phyloP scores from a whole-genome alignment of 1,284 basidiomycete species.

The Apiotrichum siamense region DNA sequence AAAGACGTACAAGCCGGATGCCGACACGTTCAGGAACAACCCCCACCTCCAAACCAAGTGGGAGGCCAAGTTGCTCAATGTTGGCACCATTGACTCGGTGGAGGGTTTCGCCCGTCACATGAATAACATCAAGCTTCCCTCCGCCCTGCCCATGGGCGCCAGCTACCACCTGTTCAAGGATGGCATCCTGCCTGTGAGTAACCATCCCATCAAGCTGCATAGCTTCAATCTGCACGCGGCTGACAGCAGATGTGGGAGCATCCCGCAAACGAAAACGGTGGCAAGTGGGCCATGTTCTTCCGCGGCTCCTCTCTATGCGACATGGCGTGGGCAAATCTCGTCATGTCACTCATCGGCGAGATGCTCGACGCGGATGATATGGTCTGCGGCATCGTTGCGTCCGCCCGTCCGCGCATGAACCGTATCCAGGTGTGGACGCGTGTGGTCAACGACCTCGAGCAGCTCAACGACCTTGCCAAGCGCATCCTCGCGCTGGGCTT shows the following conservation, averaged over 20 bases:
- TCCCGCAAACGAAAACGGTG: slow-evolving; percentile 78
- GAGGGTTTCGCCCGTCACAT: slow-evolving; percentile 90
- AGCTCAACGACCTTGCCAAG: slow-evolving; percentile 68
- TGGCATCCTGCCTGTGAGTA: slow-evolving; percentile 43
- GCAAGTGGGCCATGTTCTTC: slow-evolving; percentile 92
- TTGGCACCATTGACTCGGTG: slow-evolving; percentile 73
- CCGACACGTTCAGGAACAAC: slow-evolving; percentile 42
- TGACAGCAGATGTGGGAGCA: slow-evolving; percentile 86
- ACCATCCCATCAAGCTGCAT: neutral
- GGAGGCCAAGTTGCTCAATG: slow-evolving; percentile 66
- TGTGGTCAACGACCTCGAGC: slow-evolving; percentile 71
- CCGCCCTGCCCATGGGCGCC: slow-evolving; percentile 74
- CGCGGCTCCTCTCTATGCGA: slow-evolving; percentile 65
- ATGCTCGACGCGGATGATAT: slow-evolving; percentile 75
- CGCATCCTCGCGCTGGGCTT: slow-evolving; percentile 63
- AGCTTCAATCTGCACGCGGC: slow-evolving; percentile 48
- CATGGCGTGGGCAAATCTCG: slow-evolving; percentile 81
- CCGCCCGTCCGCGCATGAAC: slow-evolving; percentile 76
- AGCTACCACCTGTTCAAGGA: slow-evolving; percentile 91
- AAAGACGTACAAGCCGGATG: slow-evolving; percentile 63
- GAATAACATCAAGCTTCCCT: slow-evolving; percentile 88
- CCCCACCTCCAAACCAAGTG: slow-evolving; percentile 28
- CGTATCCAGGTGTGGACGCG: slow-evolving; percentile 85
- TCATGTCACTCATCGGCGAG: slow-evolving; percentile 85
- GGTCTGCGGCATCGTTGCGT: slow-evolving; percentile 86